Percentiles rank a stretch among this genome's conserved stretches.
Evolutionary conservation across 2,329 filamentous ascomycete genomes (phyloP).

Genomic region (Fusarium fujikuroi): DNA sequence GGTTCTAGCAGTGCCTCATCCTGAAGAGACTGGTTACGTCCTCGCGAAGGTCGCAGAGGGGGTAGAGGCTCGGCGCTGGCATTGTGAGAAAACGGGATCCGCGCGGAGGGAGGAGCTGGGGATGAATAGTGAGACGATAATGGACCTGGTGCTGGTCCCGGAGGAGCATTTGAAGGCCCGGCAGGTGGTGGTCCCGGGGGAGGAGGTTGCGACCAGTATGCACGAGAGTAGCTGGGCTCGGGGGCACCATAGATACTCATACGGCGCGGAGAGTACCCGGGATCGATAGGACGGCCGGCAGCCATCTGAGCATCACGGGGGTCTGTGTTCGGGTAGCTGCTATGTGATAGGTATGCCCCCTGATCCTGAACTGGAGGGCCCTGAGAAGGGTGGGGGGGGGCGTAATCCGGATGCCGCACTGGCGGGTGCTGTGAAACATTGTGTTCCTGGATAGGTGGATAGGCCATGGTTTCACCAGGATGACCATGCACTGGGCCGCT

Average conservation of each 20-base stretch:
- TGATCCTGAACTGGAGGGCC: conserved; percentile 39
- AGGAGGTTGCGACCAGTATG: conserved; percentile 51
- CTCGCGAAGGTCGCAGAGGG: conserved; percentile 52
- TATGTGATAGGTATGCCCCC: conserved; percentile 46
- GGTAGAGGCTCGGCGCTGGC: conserved; percentile 52
- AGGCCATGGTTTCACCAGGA: conserved; percentile 38
- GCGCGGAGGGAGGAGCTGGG: conserved; percentile 43
- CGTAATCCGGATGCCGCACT: conserved; percentile 45
- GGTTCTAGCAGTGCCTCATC: conserved; percentile 50
- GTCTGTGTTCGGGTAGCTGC: conserved; percentile 45
- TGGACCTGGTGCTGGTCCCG: conserved; percentile 33
- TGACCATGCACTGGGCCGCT: conserved; percentile 39
- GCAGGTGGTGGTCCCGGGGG: conserved; percentile 44
- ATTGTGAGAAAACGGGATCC: conserved; percentile 52
- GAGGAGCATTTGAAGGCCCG: conserved; percentile 31
- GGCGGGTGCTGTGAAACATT: conserved; percentile 40
- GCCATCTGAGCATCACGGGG: conserved; percentile 46
- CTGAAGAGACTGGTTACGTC: conserved; percentile 49
- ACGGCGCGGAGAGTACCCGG: conserved; percentile 47
- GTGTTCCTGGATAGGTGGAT: conserved; percentile 44
- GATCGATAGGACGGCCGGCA: conserved; percentile 47
- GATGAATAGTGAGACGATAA: conserved; percentile 43
- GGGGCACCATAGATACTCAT: conserved; percentile 46
- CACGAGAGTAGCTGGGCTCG: conserved; percentile 48
- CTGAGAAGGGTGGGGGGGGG: conserved; percentile 41